Conservation (phyloP, 495 filamentous ascomycete species). For the Penicillium daleae region DNA sequence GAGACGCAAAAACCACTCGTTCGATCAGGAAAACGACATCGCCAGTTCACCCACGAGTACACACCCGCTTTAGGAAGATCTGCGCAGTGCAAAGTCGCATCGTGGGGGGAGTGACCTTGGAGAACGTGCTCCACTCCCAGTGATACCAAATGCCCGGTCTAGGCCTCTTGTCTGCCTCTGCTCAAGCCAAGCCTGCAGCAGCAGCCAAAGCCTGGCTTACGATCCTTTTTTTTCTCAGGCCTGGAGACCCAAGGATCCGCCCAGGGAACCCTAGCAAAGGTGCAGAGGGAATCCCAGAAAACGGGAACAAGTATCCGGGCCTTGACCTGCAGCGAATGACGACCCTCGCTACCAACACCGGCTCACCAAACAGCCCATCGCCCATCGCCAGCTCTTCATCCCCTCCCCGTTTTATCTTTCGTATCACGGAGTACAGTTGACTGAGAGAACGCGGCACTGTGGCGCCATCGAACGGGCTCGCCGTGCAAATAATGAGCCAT, state of each 20-base stretch:
- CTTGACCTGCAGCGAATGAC: conserved; percentile 1
- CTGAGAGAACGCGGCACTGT: background rate
- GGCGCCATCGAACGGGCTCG: conserved; percentile 27
- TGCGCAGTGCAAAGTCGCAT: conserved; percentile 20
- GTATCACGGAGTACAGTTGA: no score
- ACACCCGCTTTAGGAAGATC: conserved; percentile 9
- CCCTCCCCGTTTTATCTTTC: background rate
- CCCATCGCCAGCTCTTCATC: background rate
- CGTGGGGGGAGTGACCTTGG: conserved; percentile 17
- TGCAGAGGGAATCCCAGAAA: background rate
- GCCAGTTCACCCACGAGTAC: background rate
- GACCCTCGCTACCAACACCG: background rate
- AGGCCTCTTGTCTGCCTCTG: conserved; percentile 9
- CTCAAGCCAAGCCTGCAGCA: background rate
- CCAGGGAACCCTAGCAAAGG: background rate
- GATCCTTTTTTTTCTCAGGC: background rate
- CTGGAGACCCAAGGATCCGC: background rate
- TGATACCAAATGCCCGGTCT: conserved; percentile 19
- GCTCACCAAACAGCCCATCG: background rate
- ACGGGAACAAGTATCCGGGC: conserved; percentile 3
- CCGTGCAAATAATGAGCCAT: conserved; percentile 11
- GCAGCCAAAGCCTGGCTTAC: background rate
- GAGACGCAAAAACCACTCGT: background rate
- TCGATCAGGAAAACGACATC: background rate
- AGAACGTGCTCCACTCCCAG: conserved; percentile 12